These are phyloP conservation scores for Pseudozyma tsukubaensis DNA, from an alignment of 1,284 basidiomycete genomes.

Conservation along the genomic window DNA sequence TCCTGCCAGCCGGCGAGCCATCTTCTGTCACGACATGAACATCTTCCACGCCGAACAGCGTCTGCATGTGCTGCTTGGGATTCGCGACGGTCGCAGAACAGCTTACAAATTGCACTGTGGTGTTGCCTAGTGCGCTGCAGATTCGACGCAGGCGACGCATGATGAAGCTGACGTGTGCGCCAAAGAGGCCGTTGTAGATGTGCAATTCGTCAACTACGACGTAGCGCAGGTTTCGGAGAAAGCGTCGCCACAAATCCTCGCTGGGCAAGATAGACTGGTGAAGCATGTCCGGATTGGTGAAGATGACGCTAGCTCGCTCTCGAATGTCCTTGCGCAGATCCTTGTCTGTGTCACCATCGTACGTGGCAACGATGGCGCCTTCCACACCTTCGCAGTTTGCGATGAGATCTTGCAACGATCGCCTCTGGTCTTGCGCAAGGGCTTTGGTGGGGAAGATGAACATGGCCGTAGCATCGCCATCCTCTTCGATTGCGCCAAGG, in stretches of 20 bases:
- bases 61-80: slow-evolving; percentile 71
- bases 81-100: slow-evolving; percentile 89
- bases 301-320: slow-evolving; percentile 70
- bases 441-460: slow-evolving; percentile 95
- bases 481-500: slow-evolving; percentile 77
- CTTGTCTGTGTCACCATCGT: slow-evolving; percentile 87
- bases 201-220: slow-evolving; percentile 87
- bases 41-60: slow-evolving; percentile 72
- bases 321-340: slow-evolving; percentile 71
- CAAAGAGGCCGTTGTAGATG: slow-evolving; percentile 74
- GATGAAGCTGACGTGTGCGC: slow-evolving; percentile 61
- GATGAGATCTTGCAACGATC: slow-evolving; percentile 71
- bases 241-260: slow-evolving; percentile 85
- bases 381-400: slow-evolving; percentile 76
- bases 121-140: slow-evolving; percentile 86
- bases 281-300: slow-evolving; percentile 79
- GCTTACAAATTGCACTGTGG: slow-evolving; percentile 79
- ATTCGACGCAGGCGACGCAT: slow-evolving; percentile 76
- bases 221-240: slow-evolving; percentile 77
- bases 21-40: slow-evolving; percentile 81
- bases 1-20: slow-evolving; percentile 83
- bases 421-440: slow-evolving; percentile 86
- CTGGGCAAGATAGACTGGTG: slow-evolving; percentile 86
- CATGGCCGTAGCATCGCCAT: slow-evolving; percentile 78
- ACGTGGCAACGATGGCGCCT: slow-evolving; percentile 78